Base-by-base conservation (phyloP, 176 grass and related monocot species). In the Eragrostis curvula region DNA sequence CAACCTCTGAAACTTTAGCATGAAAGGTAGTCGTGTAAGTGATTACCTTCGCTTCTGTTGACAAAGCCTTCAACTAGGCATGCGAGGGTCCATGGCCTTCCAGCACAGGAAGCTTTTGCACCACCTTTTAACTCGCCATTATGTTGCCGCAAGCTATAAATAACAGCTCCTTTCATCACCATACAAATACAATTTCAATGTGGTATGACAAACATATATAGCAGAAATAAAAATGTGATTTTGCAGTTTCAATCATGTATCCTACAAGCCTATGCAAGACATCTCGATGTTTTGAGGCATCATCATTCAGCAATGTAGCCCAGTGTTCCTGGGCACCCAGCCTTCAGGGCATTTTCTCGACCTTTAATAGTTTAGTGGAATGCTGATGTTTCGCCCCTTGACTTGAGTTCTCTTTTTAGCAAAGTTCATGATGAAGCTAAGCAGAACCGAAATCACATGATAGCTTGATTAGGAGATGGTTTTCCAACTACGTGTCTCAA, bases 61-160 rank as follows among this genome's bases (percentile, higher is more conserved):
- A 62, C 68, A 79, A 97, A 97, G 50, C 92, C 89, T 77, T 82
- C 77, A 58, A 97, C 27, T 66, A 94, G 85, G 73, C 94, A 97
- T 83, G 91, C 89, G 9, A 94, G 89, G 55, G 62, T 75, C 94
- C 94, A 97, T 42, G 94, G 91, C 83, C 89, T 88, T 74, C 91
- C 91, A 28, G 79, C 83, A 64, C 89, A 90, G 46, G 91, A 53
- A 77, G 92, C 87, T 91, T 97, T 97, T 57, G 94, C 94, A 45
- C 94, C 94, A 61, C 94, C 94, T 86, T 90, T 97, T 53, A 97
- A 80, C 40, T 90, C 83, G 7, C 92, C 95, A 67, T 94, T 97
- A 85, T 94, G 95, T 67, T 97, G 89, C 23, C 87, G 86, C 73
- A 94, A 84, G 42, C 95, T 94, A 77, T 36, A 87, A 36, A 39